A percentile compares a stretch with the other conserved stretches of the same genome.
Evolutionary conservation across 305 asterid genomes (phyloP).

Genomic region (Fraxinus paxiana): DNA sequence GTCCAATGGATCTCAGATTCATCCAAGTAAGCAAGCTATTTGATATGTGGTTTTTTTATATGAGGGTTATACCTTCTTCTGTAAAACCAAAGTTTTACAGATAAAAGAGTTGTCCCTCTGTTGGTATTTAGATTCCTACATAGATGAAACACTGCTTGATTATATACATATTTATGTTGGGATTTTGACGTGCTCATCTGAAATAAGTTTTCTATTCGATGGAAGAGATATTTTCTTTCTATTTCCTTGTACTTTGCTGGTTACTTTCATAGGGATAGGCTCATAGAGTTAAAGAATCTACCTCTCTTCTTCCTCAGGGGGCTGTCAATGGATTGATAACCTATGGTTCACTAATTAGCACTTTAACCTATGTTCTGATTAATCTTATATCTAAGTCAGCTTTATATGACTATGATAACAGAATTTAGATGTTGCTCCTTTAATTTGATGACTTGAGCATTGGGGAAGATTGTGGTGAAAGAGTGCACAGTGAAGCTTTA

Average conservation of each 20-base stretch:
- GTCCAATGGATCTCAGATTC: constrained; percentile 47
- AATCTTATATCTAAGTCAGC: background rate
- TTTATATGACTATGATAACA: background rate
- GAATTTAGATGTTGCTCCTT: background rate
- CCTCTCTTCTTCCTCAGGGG: background rate
- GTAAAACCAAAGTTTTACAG: background rate
- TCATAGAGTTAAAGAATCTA: background rate
- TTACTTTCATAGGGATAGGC: background rate
- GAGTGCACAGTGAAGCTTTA: background rate
- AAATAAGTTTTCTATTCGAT: background rate
- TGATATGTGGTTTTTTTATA: background rate
- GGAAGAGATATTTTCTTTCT: background rate
- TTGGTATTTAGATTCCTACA: background rate
- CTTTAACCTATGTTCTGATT: background rate
- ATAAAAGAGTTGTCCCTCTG: background rate
- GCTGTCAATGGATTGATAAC: background rate
- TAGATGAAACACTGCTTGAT: background rate
- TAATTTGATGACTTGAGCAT: constrained; percentile 3
- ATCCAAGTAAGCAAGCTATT: constrained; percentile 40
- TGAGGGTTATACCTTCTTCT: background rate
- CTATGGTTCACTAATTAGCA: background rate
- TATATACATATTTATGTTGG: background rate
- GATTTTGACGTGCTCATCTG: background rate
- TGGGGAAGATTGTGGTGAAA: background rate
- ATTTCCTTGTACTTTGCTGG: background rate